A percentile compares a stretch with the other conserved stretches of the same genome.
Evolutionary conservation across 2,329 filamentous ascomycete species (phyloP).

Genomic region (Nemania bipapillata): DNA sequence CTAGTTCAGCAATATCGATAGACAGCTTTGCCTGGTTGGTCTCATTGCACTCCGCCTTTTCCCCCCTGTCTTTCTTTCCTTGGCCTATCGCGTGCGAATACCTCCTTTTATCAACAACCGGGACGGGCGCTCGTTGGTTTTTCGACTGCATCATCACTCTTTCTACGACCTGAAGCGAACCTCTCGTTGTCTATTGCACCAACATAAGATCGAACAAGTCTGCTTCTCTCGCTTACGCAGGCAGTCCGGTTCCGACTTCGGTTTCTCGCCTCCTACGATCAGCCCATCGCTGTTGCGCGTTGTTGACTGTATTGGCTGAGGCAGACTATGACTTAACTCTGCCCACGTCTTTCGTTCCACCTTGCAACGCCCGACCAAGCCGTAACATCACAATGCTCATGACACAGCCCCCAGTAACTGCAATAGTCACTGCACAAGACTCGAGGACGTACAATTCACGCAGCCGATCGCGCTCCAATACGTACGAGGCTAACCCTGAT

Average conservation of each 20-base stretch:
- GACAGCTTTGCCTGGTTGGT: slow-evolving; percentile 22
- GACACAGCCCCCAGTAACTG: slow-evolving; percentile 61
- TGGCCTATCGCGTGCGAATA: slow-evolving; percentile 26
- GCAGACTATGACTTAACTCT: slow-evolving; percentile 49
- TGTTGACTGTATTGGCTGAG: slow-evolving; percentile 30
- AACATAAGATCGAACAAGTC: slow-evolving; percentile 9
- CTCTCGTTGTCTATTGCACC: slow-evolving; percentile 10
- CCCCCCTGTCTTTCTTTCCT: slow-evolving; percentile 37
- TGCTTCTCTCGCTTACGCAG: slow-evolving; percentile 10
- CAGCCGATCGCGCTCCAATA: slow-evolving; percentile 49
- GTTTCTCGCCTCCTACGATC: slow-evolving; percentile 34
- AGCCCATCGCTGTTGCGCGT: slow-evolving; percentile 25
- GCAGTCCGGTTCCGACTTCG: slow-evolving; percentile 26
- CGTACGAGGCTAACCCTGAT: slow-evolving; percentile 47
- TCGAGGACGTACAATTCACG: slow-evolving; percentile 53
- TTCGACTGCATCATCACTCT: slow-evolving; percentile 1
- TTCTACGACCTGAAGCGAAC: background rate
- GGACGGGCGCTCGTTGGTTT: slow-evolving; percentile 22
- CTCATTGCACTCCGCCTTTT: slow-evolving; percentile 32
- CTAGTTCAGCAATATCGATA: slow-evolving; percentile 13
- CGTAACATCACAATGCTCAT: slow-evolving; percentile 63
- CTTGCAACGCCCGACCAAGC: slow-evolving; percentile 41
- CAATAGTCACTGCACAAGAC: slow-evolving; percentile 59
- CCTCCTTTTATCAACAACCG: slow-evolving; percentile 34
- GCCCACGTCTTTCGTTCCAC: slow-evolving; percentile 35